Base-by-base conservation (phyloP, 495 filamentous ascomycete genomes). In the Trichoderma orchidacearum region DNA sequence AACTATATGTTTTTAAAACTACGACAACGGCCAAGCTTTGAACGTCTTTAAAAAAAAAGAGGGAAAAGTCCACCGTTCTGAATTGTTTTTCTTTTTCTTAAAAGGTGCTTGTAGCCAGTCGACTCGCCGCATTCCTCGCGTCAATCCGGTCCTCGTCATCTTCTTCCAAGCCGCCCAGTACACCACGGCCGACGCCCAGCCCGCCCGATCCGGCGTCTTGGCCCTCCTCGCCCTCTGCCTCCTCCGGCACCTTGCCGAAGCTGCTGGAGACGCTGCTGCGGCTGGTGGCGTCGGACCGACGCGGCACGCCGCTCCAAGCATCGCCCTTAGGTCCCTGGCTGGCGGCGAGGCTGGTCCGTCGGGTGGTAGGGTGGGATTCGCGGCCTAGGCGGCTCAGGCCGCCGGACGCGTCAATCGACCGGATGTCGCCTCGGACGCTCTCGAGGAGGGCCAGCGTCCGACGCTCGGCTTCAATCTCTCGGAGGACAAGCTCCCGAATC, bases 271-370 rank as follows among this genome's bases (percentile, higher is more conserved):
- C 89, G 60, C 90, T 78, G 66, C 84, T 87, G 59, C 92, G 77
- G 58, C 81, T 84, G 53, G 88, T 67, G n/a, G 80, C 85, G 63
- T 90, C 89, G 32, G 79, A 61, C 59, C 90, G 79, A 59, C 93
- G 81, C 18, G 90, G 88, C 30, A 96, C 89, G 30, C 94, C 94
- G 63, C 89, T 95, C 93, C 93, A 98, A 8, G 94, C 86, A 67
- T 98, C 93, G 5, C 94, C 93, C 71, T 90, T 90, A 13, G 93
- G 91, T 2, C 94, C 94, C 69, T 98, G 93, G 63, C 85, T 90
- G 5, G 86, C 85, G 3, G 85, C 83, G 41, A 95, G 66, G 64
- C 87, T 96, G 21, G 86, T 64, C 52, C 91, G 81, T 50, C 93
- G 79, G 17, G 73, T 72, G 6, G 84, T 72, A 0, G 93, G 90